Percentiles rank a stretch among this genome's conserved stretches.
Evolutionary conservation across 495 filamentous ascomycete species (phyloP).

Genomic region (Gamarada debralockiae): DNA sequence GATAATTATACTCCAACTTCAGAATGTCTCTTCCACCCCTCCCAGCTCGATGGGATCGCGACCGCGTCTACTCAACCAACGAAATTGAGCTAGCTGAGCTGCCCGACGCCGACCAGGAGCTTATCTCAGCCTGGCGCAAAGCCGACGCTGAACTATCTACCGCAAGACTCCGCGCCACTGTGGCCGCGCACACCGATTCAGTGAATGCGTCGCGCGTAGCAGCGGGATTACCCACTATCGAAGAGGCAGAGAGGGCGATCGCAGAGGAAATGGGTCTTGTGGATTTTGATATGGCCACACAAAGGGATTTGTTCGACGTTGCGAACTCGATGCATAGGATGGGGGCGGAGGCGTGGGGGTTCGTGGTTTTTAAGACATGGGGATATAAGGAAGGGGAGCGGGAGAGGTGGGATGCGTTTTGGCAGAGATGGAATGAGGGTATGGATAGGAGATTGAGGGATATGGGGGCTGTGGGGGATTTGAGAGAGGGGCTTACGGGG

Average conservation of each 20-base stretch:
- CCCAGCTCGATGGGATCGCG: not conserved
- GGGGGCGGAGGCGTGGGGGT: not conserved
- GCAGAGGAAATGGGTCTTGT: not conserved
- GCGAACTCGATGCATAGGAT: not conserved
- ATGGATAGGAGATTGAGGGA: no score
- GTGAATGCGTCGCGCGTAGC: not conserved
- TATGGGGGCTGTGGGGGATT: no score
- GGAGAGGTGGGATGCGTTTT: no score
- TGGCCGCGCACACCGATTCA: not conserved
- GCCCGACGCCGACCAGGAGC: not conserved
- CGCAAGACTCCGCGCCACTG: not conserved
- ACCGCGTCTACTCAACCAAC: not conserved
- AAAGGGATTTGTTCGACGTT: not conserved
- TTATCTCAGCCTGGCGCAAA: not conserved
- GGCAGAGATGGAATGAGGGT: no score
- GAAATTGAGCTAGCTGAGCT: not conserved
- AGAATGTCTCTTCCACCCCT: not conserved
- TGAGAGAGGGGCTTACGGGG: no score
- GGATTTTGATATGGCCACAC: not conserved
- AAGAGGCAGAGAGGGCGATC: not conserved
- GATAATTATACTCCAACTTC: not conserved
- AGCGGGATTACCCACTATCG: not conserved
- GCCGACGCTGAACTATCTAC: not conserved
- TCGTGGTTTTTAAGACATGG: not conserved
- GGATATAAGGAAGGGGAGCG: no score